phyloP scores from a whole-genome alignment of 495 filamentous ascomycete species.

The Sordaria brevicollis region DNA sequence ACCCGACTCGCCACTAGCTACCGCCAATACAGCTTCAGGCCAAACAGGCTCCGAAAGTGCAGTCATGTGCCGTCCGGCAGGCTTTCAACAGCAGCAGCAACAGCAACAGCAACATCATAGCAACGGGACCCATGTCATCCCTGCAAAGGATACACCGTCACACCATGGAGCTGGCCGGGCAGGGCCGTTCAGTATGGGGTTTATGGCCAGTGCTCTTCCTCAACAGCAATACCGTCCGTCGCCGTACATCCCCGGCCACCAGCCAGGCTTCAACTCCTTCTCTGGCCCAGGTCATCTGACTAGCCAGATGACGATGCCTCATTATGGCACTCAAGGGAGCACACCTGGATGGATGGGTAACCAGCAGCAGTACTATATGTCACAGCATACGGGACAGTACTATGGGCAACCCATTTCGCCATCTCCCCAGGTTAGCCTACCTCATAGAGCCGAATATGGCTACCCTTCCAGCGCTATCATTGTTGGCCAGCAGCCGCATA shows the following conservation, averaged over 20 bases:
- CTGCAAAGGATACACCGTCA: slow-evolving; percentile 27
- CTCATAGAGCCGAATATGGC: slow-evolving; percentile 20
- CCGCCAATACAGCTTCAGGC: slow-evolving; percentile 1
- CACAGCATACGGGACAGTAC: slow-evolving; percentile 31
- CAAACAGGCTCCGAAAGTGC: not conserved
- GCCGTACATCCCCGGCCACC: slow-evolving; percentile 24
- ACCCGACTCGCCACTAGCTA: not conserved
- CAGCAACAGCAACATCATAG: slow-evolving; percentile 19
- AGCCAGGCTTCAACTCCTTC: slow-evolving; percentile 26
- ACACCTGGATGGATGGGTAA: slow-evolving; percentile 13
- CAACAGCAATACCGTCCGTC: slow-evolving; percentile 23
- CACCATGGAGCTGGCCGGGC: slow-evolving; percentile 17
- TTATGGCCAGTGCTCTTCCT: slow-evolving; percentile 30
- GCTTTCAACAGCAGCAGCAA: not conserved
- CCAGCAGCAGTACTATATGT: slow-evolving; percentile 32
- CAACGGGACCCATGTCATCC: slow-evolving; percentile 23
- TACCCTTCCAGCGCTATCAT: slow-evolving; percentile 30
- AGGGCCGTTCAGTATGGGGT: slow-evolving; percentile 30
- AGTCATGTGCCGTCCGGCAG: not conserved
- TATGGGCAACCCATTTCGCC: slow-evolving; percentile 26
- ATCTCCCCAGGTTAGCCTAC: slow-evolving; percentile 20
- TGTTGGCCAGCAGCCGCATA: slow-evolving; percentile 25
- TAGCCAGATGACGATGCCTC: slow-evolving; percentile 36
- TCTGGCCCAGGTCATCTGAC: slow-evolving; percentile 27
- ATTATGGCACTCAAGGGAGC: slow-evolving; percentile 29